These are phyloP conservation scores for Vigna radiata DNA, from an alignment of 306 rosid genomes.

Conservation along the genomic window DNA sequence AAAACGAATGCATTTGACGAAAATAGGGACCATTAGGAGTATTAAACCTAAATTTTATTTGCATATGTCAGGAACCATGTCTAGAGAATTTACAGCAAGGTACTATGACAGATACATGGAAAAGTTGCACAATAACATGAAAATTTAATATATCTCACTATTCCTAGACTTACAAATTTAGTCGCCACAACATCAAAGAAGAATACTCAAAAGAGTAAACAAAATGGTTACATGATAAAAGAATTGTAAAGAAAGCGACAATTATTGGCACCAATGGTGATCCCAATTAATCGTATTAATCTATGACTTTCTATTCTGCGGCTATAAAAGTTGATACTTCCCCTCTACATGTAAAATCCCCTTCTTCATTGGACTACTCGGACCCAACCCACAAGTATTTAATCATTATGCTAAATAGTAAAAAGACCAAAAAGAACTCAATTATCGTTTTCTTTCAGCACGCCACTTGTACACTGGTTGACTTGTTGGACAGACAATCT, in stretches of 20 bases:
- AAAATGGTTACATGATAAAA: not conserved
- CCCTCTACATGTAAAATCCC: not conserved
- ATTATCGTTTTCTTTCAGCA: slow-evolving; percentile 74
- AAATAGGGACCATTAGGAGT: no score
- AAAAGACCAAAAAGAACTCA: not conserved
- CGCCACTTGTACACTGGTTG: slow-evolving; percentile 81
- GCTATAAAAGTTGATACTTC: slow-evolving; percentile 5
- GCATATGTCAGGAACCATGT: not conserved
- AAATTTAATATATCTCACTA: not conserved
- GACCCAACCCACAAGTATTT: slow-evolving; percentile 6
- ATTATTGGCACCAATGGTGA: not conserved
- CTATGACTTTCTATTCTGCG: not conserved
- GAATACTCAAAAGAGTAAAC: no score
- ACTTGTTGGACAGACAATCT: slow-evolving; percentile 64
- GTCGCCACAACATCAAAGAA: not conserved
- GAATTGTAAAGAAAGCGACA: slow-evolving; percentile 7
- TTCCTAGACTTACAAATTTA: not conserved
- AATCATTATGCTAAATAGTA: slow-evolving; percentile 15
- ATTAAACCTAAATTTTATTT: not conserved
- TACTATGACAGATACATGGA: no score
- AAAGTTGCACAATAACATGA: no score
- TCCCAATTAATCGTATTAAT: not conserved
- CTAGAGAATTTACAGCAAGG: not conserved
- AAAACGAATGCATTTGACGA: no score
- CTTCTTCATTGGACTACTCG: not conserved